Evolutionary conservation across 176 grass and related monocot genomes (phyloP).

Genomic region (Carex scoparia): DNA sequence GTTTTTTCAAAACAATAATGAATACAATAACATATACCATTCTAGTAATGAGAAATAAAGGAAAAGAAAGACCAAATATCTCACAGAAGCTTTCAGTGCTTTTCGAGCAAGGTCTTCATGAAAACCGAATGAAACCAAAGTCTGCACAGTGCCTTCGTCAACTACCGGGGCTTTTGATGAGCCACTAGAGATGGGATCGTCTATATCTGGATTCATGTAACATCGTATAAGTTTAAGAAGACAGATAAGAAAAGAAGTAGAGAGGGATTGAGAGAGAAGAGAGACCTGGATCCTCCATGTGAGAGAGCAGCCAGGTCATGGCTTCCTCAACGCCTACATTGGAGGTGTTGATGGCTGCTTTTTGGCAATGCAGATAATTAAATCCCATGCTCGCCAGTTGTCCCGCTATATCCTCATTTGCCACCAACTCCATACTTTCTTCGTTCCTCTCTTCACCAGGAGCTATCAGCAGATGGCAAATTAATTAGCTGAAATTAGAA

Average conservation of each 20-base stretch:
- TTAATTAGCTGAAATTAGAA: constrained; percentile 13
- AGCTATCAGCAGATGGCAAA: constrained; percentile 37
- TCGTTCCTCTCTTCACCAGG: constrained; percentile 29
- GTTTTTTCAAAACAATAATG: constrained; percentile 21
- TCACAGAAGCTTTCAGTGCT: constrained; percentile 89
- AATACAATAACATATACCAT: constrained; percentile 3
- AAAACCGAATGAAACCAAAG: constrained; percentile 91
- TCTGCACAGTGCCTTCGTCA: constrained; percentile 85
- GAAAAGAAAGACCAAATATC: constrained; percentile 12
- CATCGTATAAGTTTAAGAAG: neutral
- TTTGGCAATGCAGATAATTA: constrained; percentile 91
- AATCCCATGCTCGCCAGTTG: constrained; percentile 92
- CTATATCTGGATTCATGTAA: constrained; percentile 55
- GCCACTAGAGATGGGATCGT: constrained; percentile 71
- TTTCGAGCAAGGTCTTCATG: constrained; percentile 78
- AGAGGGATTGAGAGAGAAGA: neutral
- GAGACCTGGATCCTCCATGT: constrained; percentile 92
- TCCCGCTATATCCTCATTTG: constrained; percentile 81
- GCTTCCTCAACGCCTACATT: constrained; percentile 90
- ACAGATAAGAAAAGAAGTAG: neutral
- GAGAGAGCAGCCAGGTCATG: constrained; percentile 91
- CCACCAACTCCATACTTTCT: constrained; percentile 39
- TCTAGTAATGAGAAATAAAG: neutral
- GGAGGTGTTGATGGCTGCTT: constrained; percentile 86
- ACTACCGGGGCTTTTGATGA: constrained; percentile 34